Conservation (phyloP, 495 filamentous ascomycete genomes). For the Friedmanniomyces endolithicus region DNA sequence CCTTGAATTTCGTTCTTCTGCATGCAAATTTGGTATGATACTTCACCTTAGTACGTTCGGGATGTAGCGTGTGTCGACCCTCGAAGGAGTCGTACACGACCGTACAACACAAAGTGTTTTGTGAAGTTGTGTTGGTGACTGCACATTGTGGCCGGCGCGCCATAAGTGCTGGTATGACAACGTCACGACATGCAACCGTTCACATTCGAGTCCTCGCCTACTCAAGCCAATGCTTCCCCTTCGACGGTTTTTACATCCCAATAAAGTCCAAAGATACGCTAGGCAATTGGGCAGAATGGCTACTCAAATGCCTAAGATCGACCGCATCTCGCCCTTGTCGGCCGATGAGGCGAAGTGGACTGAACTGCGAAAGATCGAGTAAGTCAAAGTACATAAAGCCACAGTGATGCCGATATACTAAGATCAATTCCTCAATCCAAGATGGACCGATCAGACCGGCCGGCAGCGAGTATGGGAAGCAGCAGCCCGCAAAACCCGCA, state of each 20-base stretch:
- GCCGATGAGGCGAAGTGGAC: slow-evolving; percentile 40
- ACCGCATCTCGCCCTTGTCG: slow-evolving; percentile 33
- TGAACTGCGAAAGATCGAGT: slow-evolving; percentile 39
- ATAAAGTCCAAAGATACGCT: not conserved
- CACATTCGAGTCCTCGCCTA: not conserved
- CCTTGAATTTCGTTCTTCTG: no score
- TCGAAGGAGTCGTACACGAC: no score
- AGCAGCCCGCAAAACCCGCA: slow-evolving; percentile 41
- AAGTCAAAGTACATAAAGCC: no score
- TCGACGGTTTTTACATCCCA: not conserved
- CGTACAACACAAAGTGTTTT: no score
- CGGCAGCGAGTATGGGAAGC: slow-evolving; percentile 42
- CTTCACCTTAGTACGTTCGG: no score
- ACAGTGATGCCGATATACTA: no score
- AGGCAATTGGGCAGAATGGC: not conserved
- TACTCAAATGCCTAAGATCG: slow-evolving; percentile 35
- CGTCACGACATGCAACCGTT: not conserved
- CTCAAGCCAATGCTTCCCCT: not conserved
- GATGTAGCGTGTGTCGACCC: no score
- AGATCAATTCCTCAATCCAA: no score
- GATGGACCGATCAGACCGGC: slow-evolving; percentile 38
- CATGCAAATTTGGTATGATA: no score
- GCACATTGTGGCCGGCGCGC: no score
- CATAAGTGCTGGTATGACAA: not conserved
- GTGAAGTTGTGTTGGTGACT: no score